Percentiles rank a stretch among this genome's conserved stretches.
These are phyloP conservation scores for Globisporangium parvum DNA, from an alignment of 352 stramenopile genomes.

Conservation along the genomic window DNA sequence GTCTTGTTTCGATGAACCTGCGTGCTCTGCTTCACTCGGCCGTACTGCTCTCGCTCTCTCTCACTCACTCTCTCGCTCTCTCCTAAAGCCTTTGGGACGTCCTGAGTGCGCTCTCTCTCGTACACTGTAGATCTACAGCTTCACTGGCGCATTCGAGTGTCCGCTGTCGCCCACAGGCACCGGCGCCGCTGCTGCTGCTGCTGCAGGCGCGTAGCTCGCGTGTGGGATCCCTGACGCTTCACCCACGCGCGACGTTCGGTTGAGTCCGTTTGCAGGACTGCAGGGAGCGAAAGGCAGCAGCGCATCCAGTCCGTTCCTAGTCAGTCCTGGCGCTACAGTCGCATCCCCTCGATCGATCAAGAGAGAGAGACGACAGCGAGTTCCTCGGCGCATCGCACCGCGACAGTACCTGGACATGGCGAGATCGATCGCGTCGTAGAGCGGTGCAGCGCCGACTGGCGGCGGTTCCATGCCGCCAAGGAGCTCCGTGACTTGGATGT, in stretches of 20 bases:
- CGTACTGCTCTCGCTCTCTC: no score
- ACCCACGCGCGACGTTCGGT: slow-evolving; percentile 24
- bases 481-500: slow-evolving; percentile 60
- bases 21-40: no score
- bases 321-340: no score
- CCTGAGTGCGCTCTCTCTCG: not conserved
- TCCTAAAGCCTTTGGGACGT: not conserved
- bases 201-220: slow-evolving; percentile 6
- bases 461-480: slow-evolving; percentile 68
- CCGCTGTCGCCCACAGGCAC: slow-evolving; percentile 12
- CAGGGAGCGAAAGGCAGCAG: not conserved
- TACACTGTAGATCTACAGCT: slow-evolving; percentile 22
- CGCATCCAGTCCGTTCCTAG: no score
- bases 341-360: not conserved
- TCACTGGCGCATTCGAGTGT: slow-evolving; percentile 38
- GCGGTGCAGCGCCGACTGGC: slow-evolving; percentile 70
- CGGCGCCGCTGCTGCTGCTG: slow-evolving; percentile 5
- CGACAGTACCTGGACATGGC: slow-evolving; percentile 52
- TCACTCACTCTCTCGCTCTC: not conserved
- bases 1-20: not conserved
- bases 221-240: slow-evolving; percentile 3
- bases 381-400: not conserved
- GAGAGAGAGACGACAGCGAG: not conserved
- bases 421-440: slow-evolving; percentile 80
- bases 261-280: slow-evolving; percentile 61